These are phyloP conservation scores for Fonsecaea erecta DNA, from an alignment of 2,329 filamentous ascomycete species.

Conservation along the genomic window DNA sequence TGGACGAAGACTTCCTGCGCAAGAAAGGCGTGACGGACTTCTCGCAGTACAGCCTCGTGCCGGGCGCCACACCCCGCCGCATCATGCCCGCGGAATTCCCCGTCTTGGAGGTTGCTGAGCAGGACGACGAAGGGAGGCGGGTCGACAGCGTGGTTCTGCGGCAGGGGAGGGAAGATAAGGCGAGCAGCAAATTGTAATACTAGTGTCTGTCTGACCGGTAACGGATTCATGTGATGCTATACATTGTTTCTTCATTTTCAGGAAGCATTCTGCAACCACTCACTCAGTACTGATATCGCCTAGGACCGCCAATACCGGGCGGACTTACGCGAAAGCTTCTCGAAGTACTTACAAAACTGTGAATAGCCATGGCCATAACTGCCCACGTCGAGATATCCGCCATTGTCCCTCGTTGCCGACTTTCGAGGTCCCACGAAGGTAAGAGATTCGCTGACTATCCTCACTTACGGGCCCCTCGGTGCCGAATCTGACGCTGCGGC, in stretches of 20 bases:
- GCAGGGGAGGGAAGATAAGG: conserved; percentile 31
- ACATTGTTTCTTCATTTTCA: not conserved
- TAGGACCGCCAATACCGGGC: too few species aligned
- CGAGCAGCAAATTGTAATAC: conserved; percentile 42
- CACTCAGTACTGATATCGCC: not conserved
- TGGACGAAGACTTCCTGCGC: conserved; percentile 82
- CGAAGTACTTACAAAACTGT: too few species aligned
- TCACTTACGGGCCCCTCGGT: too few species aligned
- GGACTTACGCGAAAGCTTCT: too few species aligned
- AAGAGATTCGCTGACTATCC: too few species aligned
- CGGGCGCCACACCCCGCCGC: conserved; percentile 66
- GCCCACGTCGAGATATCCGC: too few species aligned
- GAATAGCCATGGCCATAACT: too few species aligned
- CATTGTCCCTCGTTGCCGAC: too few species aligned
- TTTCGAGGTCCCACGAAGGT: too few species aligned
- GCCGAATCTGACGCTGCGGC: too few species aligned
- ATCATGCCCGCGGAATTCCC: conserved; percentile 79
- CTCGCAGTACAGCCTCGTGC: conserved; percentile 70
- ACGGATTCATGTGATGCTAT: not conserved
- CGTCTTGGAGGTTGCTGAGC: conserved; percentile 72
- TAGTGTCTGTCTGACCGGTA: not conserved
- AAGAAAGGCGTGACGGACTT: conserved; percentile 72
- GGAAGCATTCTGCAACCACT: too few species aligned
- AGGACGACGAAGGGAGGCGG: conserved; percentile 76
- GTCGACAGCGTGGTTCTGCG: conserved; percentile 65